Evolutionary conservation across 139 green algal genomes (phyloP).

Genomic region (Desmodesmus armatus): DNA sequence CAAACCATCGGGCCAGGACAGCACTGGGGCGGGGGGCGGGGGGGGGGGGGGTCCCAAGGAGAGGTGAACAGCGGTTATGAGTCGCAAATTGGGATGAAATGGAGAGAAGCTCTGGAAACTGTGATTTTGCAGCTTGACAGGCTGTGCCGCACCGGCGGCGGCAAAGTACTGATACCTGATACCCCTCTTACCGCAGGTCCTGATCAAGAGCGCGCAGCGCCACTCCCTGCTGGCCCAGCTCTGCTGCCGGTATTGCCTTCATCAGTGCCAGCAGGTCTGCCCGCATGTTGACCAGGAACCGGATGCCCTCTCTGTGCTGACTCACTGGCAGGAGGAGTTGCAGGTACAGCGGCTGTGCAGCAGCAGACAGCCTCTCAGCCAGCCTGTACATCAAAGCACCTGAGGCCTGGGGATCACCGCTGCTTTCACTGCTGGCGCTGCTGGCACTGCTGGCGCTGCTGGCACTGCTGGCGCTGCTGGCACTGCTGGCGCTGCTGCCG

Average conservation of each 20-base stretch:
- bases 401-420: background rate
- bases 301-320: slow-evolving; percentile 70
- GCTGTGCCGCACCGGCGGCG: too few relatives aligned
- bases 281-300: slow-evolving; percentile 79
- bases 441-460: background rate
- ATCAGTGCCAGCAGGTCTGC: slow-evolving; percentile 65
- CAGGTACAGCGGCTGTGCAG: slow-evolving; percentile 68
- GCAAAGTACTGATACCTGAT: too few relatives aligned
- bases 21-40: too few relatives aligned
- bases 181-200: background rate
- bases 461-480: background rate
- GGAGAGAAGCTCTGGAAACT: too few relatives aligned
- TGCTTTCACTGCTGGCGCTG: background rate
- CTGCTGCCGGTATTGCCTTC: background rate
- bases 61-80: too few relatives aligned
- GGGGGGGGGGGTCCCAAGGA: too few relatives aligned
- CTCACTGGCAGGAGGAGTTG: slow-evolving; percentile 72
- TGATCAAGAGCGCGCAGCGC: slow-evolving; percentile 9
- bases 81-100: too few relatives aligned
- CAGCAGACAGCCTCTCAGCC: slow-evolving; percentile 52
- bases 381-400: slow-evolving; percentile 27
- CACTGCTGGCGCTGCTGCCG: background rate
- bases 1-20: too few relatives aligned
- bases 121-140: too few relatives aligned
- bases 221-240: background rate